phyloP scores from a whole-genome alignment of 2,329 filamentous ascomycete genomes.

The Penicillium sp. region DNA sequence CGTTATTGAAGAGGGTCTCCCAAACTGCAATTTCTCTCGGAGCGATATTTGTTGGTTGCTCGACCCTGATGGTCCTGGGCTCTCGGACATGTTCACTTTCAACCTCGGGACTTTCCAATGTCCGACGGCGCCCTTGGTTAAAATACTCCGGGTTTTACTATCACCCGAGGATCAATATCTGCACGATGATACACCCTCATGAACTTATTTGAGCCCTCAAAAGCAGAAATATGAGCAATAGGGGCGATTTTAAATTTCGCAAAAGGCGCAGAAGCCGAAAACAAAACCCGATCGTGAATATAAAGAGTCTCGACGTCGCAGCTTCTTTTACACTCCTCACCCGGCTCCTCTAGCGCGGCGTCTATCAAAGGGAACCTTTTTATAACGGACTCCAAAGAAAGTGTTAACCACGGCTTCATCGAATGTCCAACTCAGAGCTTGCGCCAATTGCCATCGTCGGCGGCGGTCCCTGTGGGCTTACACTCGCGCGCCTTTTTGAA shows the following conservation, averaged over 20 bases:
- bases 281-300: background rate
- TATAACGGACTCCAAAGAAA: background rate
- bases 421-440: slow-evolving; percentile 2
- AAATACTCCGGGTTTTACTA: background rate
- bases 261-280: background rate
- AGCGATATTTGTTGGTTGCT: background rate
- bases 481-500: slow-evolving; percentile 24
- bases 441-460: slow-evolving; percentile 26
- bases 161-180: background rate
- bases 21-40: background rate
- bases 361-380: no score
- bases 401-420: background rate
- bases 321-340: background rate
- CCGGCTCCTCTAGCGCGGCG: background rate
- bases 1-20: background rate
- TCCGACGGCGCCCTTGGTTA: background rate
- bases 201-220: background rate
- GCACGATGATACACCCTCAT: background rate
- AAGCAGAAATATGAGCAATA: background rate
- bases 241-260: background rate
- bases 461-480: slow-evolving; percentile 25
- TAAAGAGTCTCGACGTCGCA: background rate
- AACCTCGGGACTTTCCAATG: background rate
- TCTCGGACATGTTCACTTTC: background rate
- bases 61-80: background rate